Evolutionary conservation across 2,329 filamentous ascomycete species (phyloP), one percentile per base, ranked within the genome.

Genomic region (Leptographium flavum): DNA sequence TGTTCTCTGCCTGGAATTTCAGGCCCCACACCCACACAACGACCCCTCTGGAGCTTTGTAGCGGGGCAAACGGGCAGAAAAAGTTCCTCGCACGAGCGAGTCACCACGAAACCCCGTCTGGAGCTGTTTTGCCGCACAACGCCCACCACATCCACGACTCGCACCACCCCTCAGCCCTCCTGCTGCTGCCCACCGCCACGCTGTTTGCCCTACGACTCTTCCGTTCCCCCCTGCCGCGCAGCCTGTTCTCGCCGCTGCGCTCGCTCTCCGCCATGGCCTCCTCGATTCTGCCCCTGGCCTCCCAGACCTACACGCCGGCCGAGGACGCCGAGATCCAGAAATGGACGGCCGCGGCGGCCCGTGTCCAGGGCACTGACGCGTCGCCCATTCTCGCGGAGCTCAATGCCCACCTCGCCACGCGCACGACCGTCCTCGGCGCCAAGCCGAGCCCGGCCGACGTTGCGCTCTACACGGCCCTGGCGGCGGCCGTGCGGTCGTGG

Each of bases 381-480:
- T 70, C 75, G 27, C 72, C 78, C 51, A 81, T 87, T 49, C 75
- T 95, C 51, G 76, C 81, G 47, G 76, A 80, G 45, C 76, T 96
- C 56, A 94, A 96, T 71, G 73, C 76, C 47, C 87, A 94, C 67
- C 80, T 96, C 50, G 81, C 86, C 47, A 84, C 82, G 53, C 86
- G 87, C 54, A 93, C 88, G 49, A 95, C 88, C 35, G 70, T 95
- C 33, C 79, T 96, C 50, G 90, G 90, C 56, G 74, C 74, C 61
- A 95, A 95, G 70, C 87, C 88, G 44, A 93, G 85, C 55, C 76
- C 83, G 60, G 88, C 87, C 51, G 88, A 95, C 57, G 71, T 93
- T 48, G 83, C 84, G 54, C 71, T 92, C 57, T 95, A 92, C 71
- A 71, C 83, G 52, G 74, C 81, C 45, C 72, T 94, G 30, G 82